A percentile compares a stretch with the other conserved stretches of the same genome.
Evolutionary conservation across 805 yeast species (phyloP).

Genomic region (Vanderwaltozyma yarrowii): DNA sequence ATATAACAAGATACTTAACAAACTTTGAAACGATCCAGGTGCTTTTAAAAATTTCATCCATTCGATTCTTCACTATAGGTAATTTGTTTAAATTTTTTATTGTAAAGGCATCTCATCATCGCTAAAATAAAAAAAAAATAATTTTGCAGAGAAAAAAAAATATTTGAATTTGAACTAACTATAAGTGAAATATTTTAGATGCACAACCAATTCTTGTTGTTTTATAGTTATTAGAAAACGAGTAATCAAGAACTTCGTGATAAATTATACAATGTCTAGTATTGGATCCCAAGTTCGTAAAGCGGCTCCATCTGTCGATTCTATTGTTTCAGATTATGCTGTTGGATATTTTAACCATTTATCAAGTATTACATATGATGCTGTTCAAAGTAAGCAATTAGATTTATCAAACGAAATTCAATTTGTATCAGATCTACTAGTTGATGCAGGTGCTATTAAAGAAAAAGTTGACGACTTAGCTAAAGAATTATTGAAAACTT

Average conservation of each 20-base stretch:
- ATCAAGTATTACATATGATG: conserved; percentile 66
- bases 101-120: too few species aligned
- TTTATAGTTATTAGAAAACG: too few species aligned
- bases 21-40: too few species aligned
- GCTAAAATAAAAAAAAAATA: too few species aligned
- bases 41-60: too few species aligned
- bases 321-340: conserved; percentile 79
- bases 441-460: conserved; percentile 73
- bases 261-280: conserved; percentile 25
- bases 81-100: too few species aligned
- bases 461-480: conserved; percentile 44
- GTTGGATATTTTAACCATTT: conserved; percentile 83
- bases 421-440: conserved; percentile 54
- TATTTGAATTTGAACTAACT: too few species aligned
- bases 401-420: conserved; percentile 57
- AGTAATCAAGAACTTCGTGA: background rate
- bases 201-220: too few species aligned
- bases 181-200: too few species aligned
- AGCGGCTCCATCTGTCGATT: conserved; percentile 79
- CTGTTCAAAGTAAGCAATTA: conserved; percentile 66
- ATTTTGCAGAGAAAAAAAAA: too few species aligned
- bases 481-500: conserved; percentile 36
- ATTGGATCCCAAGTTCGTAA: conserved; percentile 58
- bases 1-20: too few species aligned
- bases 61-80: too few species aligned